Conservation (phyloP, 2,329 filamentous ascomycete genomes). For the Phaeosphaeria sp. region DNA sequence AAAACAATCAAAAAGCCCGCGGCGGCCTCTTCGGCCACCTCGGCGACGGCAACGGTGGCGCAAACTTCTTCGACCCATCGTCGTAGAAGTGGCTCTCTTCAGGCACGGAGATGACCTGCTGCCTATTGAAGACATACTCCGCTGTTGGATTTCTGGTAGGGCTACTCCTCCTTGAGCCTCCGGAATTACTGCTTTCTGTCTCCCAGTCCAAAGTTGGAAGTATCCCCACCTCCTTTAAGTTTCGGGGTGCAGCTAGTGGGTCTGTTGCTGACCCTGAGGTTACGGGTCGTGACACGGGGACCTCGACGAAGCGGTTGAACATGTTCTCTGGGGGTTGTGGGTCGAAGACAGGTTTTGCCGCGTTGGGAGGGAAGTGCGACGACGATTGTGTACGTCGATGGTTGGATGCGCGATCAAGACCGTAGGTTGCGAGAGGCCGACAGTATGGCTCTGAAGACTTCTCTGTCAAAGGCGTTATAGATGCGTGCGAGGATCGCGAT, state of each 20-base stretch:
- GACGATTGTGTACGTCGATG: constrained; percentile 26
- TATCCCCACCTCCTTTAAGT: constrained; percentile 22
- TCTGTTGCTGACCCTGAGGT: constrained; percentile 13
- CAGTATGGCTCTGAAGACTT: constrained; percentile 25
- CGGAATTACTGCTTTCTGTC: constrained; percentile 19
- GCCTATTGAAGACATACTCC: constrained; percentile 34
- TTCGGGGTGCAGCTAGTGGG: constrained; percentile 16
- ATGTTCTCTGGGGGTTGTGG: constrained; percentile 24
- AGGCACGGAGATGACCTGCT: constrained; percentile 36
- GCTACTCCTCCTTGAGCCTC: constrained; percentile 13
- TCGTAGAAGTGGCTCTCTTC: constrained; percentile 30
- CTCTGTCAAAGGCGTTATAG: not conserved
- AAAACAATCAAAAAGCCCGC: constrained; percentile 10
- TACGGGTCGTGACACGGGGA: constrained; percentile 18
- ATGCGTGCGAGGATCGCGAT: constrained; percentile 10
- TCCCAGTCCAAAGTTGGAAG: constrained; percentile 32
- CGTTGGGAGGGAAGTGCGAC: constrained; percentile 24
- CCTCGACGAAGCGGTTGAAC: constrained; percentile 33
- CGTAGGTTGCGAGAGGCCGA: constrained; percentile 35
- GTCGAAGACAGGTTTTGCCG: constrained; percentile 18
- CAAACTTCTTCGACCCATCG: constrained; percentile 28
- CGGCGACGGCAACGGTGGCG: constrained; percentile 29
- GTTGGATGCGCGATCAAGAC: constrained; percentile 29
- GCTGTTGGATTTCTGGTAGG: constrained; percentile 24
- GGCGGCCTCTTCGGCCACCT: constrained; percentile 11